These are phyloP conservation scores for Penicillium sp. DNA, from an alignment of 2,329 filamentous ascomycete genomes.

Conservation along the genomic window DNA sequence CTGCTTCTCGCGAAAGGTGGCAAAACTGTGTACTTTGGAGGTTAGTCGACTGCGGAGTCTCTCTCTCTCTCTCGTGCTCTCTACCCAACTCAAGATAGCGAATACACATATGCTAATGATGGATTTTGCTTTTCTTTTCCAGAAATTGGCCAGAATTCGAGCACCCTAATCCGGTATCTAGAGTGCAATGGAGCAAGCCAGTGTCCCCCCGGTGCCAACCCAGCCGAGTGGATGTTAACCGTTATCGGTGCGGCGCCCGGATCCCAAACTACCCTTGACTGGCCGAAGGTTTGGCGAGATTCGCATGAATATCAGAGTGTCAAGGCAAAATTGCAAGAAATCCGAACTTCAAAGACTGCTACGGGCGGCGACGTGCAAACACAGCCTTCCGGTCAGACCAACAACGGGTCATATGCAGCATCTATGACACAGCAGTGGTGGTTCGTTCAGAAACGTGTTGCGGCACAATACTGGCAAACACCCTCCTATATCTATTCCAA, in stretches of 20 bases:
- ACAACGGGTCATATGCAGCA: neutral
- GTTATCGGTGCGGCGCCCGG: conserved; percentile 58
- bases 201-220: conserved; percentile 62
- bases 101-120: neutral
- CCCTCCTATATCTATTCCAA: conserved; percentile 86
- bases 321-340: conserved; percentile 45
- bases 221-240: conserved; percentile 68
- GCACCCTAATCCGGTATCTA: conserved; percentile 60
- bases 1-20: conserved; percentile 61
- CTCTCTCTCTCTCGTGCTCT: neutral
- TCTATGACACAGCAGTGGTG: conserved; percentile 56
- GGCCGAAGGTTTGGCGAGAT: conserved; percentile 56
- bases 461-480: conserved; percentile 85
- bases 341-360: conserved; percentile 49
- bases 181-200: conserved; percentile 56
- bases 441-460: conserved; percentile 73
- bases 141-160: neutral
- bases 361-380: conserved; percentile 22
- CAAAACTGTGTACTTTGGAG: neutral
- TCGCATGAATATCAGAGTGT: conserved; percentile 56
- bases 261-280: conserved; percentile 53
- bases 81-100: neutral
- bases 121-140: neutral
- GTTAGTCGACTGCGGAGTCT: neutral
- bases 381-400: neutral